phyloP scores from a whole-genome alignment of 805 yeast genomes.

The Dipodascus geniculatus region DNA sequence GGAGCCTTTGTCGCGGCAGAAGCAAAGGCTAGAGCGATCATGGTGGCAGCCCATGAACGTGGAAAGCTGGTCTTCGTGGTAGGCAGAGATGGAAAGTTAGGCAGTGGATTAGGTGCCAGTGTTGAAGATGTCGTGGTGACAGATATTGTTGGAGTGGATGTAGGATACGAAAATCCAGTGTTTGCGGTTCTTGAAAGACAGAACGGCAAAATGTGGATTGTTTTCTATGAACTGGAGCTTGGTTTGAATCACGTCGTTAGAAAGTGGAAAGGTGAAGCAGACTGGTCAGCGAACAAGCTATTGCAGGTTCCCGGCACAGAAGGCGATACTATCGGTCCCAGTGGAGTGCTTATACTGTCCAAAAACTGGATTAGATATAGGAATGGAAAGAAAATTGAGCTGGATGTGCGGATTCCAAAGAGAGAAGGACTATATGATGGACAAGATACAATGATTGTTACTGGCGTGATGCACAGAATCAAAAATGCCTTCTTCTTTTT shows the following conservation, averaged over 20 bases:
- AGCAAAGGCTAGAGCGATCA: constrained; percentile 55
- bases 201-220: constrained; percentile 20
- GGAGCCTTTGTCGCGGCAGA: constrained; percentile 64
- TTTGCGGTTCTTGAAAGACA: constrained; percentile 73
- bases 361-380: constrained; percentile 39
- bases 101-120: constrained; percentile 67
- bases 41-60: constrained; percentile 63
- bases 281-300: constrained; percentile 36
- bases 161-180: constrained; percentile 69
- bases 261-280: constrained; percentile 32
- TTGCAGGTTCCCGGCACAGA: constrained; percentile 60
- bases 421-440: constrained; percentile 21
- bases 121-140: constrained; percentile 41
- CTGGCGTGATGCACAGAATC: constrained; percentile 55
- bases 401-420: constrained; percentile 45
- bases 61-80: constrained; percentile 62
- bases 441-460: constrained; percentile 29
- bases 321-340: constrained; percentile 39
- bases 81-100: constrained; percentile 38
- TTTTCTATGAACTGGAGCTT: constrained; percentile 69
- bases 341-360: constrained; percentile 59
- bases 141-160: constrained; percentile 49
- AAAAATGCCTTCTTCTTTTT: constrained; percentile 54
- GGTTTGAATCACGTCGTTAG: constrained; percentile 70
- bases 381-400: constrained; percentile 22